Percentiles rank a stretch among this genome's conserved stretches.
Conservation (phyloP, 164 flowering plant species). For the Stephania yunnanensis region DNA sequence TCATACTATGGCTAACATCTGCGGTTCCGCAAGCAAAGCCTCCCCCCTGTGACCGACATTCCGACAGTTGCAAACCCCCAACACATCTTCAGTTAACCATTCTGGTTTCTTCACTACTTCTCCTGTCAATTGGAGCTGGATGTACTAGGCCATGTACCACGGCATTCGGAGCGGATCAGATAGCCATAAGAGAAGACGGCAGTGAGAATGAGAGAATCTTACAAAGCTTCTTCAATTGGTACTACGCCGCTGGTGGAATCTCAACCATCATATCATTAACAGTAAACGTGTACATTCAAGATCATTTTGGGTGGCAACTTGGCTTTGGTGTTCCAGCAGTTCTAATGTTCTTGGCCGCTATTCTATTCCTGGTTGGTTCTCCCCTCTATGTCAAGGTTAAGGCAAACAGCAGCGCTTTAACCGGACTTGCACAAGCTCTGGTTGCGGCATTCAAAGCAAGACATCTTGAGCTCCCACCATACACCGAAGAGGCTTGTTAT, state of each 20-base stretch:
- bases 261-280: conserved; percentile 31
- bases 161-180: conserved; percentile 51
- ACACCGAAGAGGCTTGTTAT: conserved; percentile 16
- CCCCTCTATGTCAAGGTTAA: conserved; percentile 32
- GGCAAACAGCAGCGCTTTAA: conserved; percentile 28
- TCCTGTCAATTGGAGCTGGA: conserved; percentile 42
- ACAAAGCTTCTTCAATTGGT: conserved; percentile 35
- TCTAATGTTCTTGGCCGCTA: conserved; percentile 35
- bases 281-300: conserved; percentile 35
- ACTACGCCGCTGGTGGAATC: conserved; percentile 29
- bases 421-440: conserved; percentile 31
- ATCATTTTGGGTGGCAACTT: conserved; percentile 30
- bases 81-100: conserved; percentile 22
- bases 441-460: conserved; percentile 35
- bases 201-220: conserved; percentile 17
- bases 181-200: conserved; percentile 17
- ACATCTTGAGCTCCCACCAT: conserved; percentile 20
- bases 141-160: conserved; percentile 41
- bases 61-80: conserved; percentile 17
- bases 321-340: conserved; percentile 39
- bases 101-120: conserved; percentile 25
- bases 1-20: conserved; percentile 33
- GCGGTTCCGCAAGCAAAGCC: conserved; percentile 28
- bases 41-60: not conserved
- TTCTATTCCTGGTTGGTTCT: conserved; percentile 41